Conservation (phyloP, 1,284 basidiomycete species). For the Ceratobasidium papillatum region DNA sequence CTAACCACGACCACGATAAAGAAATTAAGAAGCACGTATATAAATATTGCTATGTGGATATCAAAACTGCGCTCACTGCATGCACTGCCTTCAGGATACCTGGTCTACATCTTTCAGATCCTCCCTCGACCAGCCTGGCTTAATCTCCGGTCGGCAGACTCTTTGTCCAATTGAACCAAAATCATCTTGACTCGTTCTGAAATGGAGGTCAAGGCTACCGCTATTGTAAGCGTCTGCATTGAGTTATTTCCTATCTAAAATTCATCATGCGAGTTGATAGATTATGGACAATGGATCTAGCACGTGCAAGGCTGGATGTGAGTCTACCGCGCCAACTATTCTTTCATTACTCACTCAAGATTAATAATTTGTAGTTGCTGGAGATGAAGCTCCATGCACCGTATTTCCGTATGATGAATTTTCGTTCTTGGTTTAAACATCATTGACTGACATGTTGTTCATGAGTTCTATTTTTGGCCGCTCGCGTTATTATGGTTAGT, state of each 20-base stretch:
- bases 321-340: constrained; percentile 50
- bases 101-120: neutral
- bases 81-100: constrained; percentile 11
- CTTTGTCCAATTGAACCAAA: neutral
- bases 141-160: neutral
- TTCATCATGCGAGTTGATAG: constrained; percentile 48
- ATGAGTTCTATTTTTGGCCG: constrained; percentile 93
- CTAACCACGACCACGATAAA: no score
- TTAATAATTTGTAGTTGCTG: constrained; percentile 45
- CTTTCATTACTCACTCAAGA: constrained; percentile 42
- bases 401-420: constrained; percentile 68
- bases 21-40: no score
- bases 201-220: constrained; percentile 62
- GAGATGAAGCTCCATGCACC: constrained; percentile 75
- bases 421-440: neutral
- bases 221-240: constrained; percentile 55
- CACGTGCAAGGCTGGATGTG: constrained; percentile 94
- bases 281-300: constrained; percentile 89
- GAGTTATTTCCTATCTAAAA: neutral
- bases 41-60: constrained; percentile 6
- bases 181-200: no score
- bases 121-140: neutral
- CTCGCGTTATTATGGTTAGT: constrained; percentile 89
- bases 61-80: constrained; percentile 36
- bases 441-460: constrained; percentile 23